Base-by-base conservation (phyloP, 345 rosid genomes). In the Bretschneidera sinensis region DNA sequence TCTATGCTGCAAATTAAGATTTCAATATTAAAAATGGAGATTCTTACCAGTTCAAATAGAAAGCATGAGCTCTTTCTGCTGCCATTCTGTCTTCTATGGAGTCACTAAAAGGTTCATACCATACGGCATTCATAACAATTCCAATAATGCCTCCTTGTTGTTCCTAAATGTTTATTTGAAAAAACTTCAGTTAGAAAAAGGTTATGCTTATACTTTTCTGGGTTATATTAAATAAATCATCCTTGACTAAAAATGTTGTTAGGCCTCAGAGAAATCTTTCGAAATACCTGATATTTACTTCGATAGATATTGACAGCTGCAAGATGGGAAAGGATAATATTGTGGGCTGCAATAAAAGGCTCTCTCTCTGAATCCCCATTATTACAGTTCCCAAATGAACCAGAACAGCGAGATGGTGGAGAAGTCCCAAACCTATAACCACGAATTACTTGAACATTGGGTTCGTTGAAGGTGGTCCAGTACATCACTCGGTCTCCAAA, bases 391-490 rank as follows among this genome's bases (percentile, higher is more conserved):
- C 87, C 86, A 28, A 85, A 85, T 15, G 64, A 34, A 28, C 62
- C 67, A 43, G 89, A 85, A 61, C 92, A 85, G 17, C 68, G 89
- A 51, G 83, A 65, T 24, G 89, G 91, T 43, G 92, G 91, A 66
- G 43, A 79, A 22, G 31, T 48, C 18, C 96, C 96, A 39, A 35
- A 63, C 64, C 79, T 65, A 22, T 83, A 88, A 17, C 88, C 81
- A 13, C 72, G 61, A 48, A 63, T 54, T 23, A 60, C 83, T 39
- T 60, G 80, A 64, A 81, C 68, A 55, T 83, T 88, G 6, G 92
- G 86, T 76, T 85, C 88, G 54, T 85, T 88, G 59, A 88, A 76
- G 33, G 92, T 85, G 2, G 66, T 55, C 89, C 86, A 85, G 22
- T 79, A 69, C 47, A 78, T 85, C 62, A 88, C 85, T 45, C 73